Base-by-base conservation (phyloP, 2,329 filamentous ascomycete species). In the Monilinia fructicola region DNA sequence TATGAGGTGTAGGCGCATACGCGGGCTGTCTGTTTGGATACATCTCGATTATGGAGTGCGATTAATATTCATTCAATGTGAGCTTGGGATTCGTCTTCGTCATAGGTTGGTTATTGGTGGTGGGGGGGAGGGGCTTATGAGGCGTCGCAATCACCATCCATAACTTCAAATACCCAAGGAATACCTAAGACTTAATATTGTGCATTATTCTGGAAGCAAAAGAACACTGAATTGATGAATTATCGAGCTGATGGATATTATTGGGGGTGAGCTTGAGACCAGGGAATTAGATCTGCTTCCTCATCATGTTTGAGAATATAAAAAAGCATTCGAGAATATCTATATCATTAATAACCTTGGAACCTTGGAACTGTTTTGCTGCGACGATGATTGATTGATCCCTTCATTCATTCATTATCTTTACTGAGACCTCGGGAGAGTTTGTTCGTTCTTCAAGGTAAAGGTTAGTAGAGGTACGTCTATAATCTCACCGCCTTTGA, bases 1-100 rank as follows among this genome's bases (percentile, higher is more conserved):
- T 94, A 78, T 77, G 75, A 59, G 76, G 76, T 6, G 73, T 76
- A 65, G 76, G 76, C 65, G 76, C 76, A 71, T 77, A 77, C 35
- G 74, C 75, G 21, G 58, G 23, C 68, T 77, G 76, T 62, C 74
- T 72, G 64, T 71, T 71, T 67, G 73, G 71, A 69, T 76, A 75
- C 75, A 77, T 77, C 50, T 59, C 73, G 54, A 35, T 64, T 28
- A 38, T 61, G n/a, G 3, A 35, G 55, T 52, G 44, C 16, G 18
- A 63, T 58, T 21, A 23, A 35, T 54, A 28, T 64, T 44, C 54
- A 23, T 54, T 64, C 42, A n/a, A 46, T 26, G 31, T 46, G 35
- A 54, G 35, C 44, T 52, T 10, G 28, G 18, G 48, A 31, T 50
- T 31, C 35, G n/a, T 64, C 31, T 35, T 21, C 31, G n/a, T 64